Conservation (phyloP, 73 alveolate genomes). For the Tetrahymena malaccensis region DNA sequence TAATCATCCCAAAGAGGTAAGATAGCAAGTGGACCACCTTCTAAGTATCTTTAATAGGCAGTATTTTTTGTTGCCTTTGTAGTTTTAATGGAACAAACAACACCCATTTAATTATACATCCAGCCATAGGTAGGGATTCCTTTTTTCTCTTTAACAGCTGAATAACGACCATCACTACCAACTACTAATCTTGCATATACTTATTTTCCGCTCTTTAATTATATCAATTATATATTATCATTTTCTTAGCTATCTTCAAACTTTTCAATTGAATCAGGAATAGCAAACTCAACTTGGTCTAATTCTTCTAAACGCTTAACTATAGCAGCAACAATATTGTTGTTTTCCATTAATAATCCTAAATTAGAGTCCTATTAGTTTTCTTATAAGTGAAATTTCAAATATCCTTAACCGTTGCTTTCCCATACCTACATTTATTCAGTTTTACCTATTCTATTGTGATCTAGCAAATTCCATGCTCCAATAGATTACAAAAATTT, state of each 20-base stretch:
- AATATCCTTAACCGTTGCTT: neutral
- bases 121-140: conserved; percentile 51
- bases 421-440: conserved; percentile 19
- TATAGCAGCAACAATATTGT: conserved; percentile 19
- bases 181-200: conserved; percentile 47
- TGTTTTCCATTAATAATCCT: conserved; percentile 16
- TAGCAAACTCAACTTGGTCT: conserved; percentile 7
- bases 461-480: conserved; percentile 34
- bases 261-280: conserved; percentile 7
- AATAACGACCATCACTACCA: conserved; percentile 74
- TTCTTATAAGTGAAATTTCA: conserved; percentile 7
- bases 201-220: conserved; percentile 44
- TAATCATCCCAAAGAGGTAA: conserved; percentile 65
- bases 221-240: conserved; percentile 4
- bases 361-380: neutral
- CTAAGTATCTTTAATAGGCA: conserved; percentile 55
- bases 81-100: conserved; percentile 58
- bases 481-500: conserved; percentile 26
- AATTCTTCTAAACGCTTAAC: conserved; percentile 1
- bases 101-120: conserved; percentile 54
- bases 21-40: conserved; percentile 71
- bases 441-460: conserved; percentile 4
- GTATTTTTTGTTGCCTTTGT: conserved; percentile 19
- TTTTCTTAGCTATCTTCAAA: neutral
- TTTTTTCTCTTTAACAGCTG: conserved; percentile 47